Percentiles rank a stretch among this genome's conserved stretches.
Evolutionary conservation across 73 alveolate genomes (phyloP).

Genomic region (Blepharisma stoltei): DNA sequence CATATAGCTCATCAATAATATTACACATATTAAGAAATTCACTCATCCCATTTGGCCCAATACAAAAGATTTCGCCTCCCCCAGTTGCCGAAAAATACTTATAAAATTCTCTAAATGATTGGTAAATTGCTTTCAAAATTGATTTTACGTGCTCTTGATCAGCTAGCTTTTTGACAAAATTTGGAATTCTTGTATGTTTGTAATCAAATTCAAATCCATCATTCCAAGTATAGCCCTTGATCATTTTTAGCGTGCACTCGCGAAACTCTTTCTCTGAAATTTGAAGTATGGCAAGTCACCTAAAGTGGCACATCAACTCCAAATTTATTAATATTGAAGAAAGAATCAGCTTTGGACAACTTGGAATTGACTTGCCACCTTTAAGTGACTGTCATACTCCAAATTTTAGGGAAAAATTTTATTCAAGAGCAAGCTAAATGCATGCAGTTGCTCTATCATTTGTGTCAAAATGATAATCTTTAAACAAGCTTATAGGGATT

Average conservation of each 20-base stretch:
- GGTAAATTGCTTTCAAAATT: background rate
- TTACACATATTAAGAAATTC: background rate
- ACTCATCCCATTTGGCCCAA: background rate
- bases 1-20: background rate
- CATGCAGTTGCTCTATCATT: too few relatives aligned
- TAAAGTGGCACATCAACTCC: too few relatives aligned
- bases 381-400: background rate
- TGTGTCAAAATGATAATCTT: background rate
- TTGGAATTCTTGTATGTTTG: background rate
- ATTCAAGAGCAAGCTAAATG: background rate
- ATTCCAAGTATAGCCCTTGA: background rate
- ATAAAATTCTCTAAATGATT: background rate
- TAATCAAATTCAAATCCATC: constrained; percentile 29
- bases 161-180: background rate
- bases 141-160: background rate
- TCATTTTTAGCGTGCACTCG: too few relatives aligned
- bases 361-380: too few relatives aligned
- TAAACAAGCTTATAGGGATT: background rate
- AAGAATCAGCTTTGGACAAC: background rate
- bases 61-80: constrained; percentile 2
- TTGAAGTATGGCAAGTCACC: too few relatives aligned
- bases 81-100: constrained; percentile 8
- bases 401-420: background rate
- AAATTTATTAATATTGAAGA: background rate
- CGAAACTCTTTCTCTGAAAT: too few relatives aligned